phyloP scores from a whole-genome alignment of 2,329 filamentous ascomycete genomes.

The Ceratocystis huliohia region DNA sequence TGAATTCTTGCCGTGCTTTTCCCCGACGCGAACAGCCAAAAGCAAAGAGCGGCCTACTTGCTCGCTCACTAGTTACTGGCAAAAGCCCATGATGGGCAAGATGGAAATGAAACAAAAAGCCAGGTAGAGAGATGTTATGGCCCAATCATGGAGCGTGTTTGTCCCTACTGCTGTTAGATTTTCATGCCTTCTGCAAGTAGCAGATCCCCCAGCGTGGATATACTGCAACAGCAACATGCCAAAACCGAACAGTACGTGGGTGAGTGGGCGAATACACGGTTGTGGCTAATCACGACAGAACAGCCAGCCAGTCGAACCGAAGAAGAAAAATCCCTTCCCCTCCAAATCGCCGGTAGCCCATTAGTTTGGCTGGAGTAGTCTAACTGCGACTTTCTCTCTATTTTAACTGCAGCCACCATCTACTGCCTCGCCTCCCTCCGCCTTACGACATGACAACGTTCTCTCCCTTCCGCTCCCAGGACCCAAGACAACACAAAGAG shows the following conservation, averaged over 20 bases:
- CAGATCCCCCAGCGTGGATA: slow-evolving; percentile 1
- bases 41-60: background rate
- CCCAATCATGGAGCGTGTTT: background rate
- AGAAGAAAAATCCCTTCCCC: background rate
- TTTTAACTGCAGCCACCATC: background rate
- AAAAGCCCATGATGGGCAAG: slow-evolving; percentile 1
- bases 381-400: background rate
- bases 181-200: slow-evolving; percentile 1
- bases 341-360: no score
- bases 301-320: background rate
- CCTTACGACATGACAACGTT: background rate
- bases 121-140: background rate
- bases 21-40: background rate
- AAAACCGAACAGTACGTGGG: background rate
- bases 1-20: background rate
- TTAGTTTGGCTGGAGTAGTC: no score
- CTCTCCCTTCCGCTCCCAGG: background rate
- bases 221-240: slow-evolving; percentile 4
- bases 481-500: background rate
- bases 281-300: background rate
- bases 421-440: background rate
- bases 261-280: background rate
- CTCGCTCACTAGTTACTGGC: background rate
- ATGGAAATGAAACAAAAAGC: background rate
- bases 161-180: background rate